Percentiles rank a stretch among this genome's conserved stretches.
phyloP scores from a whole-genome alignment of 208 protist genomes.

The Trypanosoma theileri region DNA sequence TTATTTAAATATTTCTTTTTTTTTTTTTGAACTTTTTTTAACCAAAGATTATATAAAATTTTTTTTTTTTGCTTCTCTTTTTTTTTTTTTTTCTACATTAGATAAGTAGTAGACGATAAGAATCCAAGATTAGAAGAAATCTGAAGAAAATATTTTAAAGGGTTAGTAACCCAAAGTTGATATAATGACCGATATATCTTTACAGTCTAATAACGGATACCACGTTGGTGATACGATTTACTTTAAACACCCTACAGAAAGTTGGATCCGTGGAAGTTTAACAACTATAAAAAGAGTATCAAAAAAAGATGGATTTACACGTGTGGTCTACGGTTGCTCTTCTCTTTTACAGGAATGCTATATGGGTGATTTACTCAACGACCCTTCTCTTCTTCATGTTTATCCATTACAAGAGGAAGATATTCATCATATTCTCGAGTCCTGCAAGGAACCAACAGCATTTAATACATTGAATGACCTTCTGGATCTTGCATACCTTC shows the following conservation, averaged over 20 bases:
- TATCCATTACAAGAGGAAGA: slow-evolving; percentile 19
- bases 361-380: not conserved
- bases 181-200: not conserved
- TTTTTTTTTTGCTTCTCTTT: no score
- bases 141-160: not conserved
- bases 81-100: no score
- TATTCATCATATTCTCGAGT: slow-evolving; percentile 30
- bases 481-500: slow-evolving; percentile 34
- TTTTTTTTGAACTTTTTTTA: no score
- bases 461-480: slow-evolving; percentile 32
- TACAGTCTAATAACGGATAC: slow-evolving; percentile 21
- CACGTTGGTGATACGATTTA: slow-evolving; percentile 33
- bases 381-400: not conserved
- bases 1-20: no score
- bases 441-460: slow-evolving; percentile 10
- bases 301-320: slow-evolving; percentile 27
- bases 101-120: no score
- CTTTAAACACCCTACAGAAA: slow-evolving; percentile 38
- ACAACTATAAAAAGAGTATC: slow-evolving; percentile 22
- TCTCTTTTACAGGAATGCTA: not conserved
- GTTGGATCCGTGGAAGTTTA: slow-evolving; percentile 34
- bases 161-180: not conserved
- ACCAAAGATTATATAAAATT: no score
- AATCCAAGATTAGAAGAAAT: no score
- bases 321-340: slow-evolving; percentile 18